phyloP scores from a whole-genome alignment of 208 protist genomes.

The Naegleria lovaniensis region DNA sequence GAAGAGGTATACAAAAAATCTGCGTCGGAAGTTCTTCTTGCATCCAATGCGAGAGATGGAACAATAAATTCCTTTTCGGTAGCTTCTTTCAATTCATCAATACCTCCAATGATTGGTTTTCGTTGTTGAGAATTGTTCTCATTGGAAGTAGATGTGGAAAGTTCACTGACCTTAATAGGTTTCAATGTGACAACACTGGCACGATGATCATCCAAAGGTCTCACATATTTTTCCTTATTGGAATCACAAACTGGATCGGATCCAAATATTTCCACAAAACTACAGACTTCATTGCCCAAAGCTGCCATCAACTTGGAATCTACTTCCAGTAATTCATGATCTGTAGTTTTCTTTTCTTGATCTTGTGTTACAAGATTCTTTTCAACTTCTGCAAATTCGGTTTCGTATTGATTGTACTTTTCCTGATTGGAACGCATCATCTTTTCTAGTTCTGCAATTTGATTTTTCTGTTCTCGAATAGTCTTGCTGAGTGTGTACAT shows the following conservation, averaged over 20 bases:
- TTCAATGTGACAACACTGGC: not conserved
- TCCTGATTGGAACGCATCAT: not conserved
- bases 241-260: not conserved
- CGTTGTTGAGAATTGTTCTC: not conserved
- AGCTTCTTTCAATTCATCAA: not conserved
- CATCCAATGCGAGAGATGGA: not conserved
- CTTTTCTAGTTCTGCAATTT: not conserved
- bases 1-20: not conserved
- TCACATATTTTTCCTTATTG: not conserved
- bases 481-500: not conserved
- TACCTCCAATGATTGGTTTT: not conserved
- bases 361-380: not conserved
- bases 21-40: not conserved
- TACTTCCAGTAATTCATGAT: not conserved
- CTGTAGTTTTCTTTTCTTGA: not conserved
- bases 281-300: not conserved
- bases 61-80: not conserved
- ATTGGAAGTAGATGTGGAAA: not conserved
- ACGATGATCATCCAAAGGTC: not conserved
- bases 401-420: not conserved
- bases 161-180: not conserved
- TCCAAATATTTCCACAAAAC: not conserved
- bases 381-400: not conserved
- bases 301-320: not conserved
- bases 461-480: not conserved